Evolutionary conservation across 345 rosid genomes (phyloP), one percentile per base, ranked within the genome.

Genomic region (Arabidopsis arenosa): DNA sequence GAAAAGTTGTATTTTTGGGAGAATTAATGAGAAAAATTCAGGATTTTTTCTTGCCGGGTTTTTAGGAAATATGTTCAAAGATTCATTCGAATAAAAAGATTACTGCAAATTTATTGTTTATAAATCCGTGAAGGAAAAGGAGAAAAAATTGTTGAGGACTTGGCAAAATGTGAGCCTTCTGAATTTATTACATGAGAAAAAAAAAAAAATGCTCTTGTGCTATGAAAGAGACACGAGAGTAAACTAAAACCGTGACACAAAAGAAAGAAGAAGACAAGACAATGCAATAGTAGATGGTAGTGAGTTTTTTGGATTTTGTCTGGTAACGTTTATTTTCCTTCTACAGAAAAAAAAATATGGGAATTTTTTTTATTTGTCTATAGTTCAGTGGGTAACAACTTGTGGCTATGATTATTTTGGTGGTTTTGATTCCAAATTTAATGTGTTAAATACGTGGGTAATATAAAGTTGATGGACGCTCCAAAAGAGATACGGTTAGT

Each of bases 231-330:
- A 71, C 72, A 4, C 2, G 8, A 30, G 80, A 64, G 80, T 77
- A 57, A 48, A 57, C 40, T 1, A 28, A 77, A 77, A 57, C 80
- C 80, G 80, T 77, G 80, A 77, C 73, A 23, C 48, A 17, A 49
- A 35, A 23, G 26, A 23, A 37, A 63, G 71, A 77, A 63, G 59
- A 37, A 8, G 60, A 64, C 75, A 66, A 68, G 23, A 55, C 21
- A 13, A 40, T 4, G 8, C 11, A 57, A 49, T 43, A 66, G 61
- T 48, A 26, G 32, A 28, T 28, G 56, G 36, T 28, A 58, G 44
- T 61, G 49, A 52, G 54, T 51, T 2, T 56, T 52, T 76, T 76
- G 80, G 75, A 62, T 21, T 10, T 62, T 44, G 80, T 70, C 70
- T 61, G 32, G 21, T 53, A 41, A 68, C 56, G 63, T 68, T 75